Base-by-base conservation (phyloP, 2,329 filamentous ascomycete genomes). In the Lachnellula arida region DNA sequence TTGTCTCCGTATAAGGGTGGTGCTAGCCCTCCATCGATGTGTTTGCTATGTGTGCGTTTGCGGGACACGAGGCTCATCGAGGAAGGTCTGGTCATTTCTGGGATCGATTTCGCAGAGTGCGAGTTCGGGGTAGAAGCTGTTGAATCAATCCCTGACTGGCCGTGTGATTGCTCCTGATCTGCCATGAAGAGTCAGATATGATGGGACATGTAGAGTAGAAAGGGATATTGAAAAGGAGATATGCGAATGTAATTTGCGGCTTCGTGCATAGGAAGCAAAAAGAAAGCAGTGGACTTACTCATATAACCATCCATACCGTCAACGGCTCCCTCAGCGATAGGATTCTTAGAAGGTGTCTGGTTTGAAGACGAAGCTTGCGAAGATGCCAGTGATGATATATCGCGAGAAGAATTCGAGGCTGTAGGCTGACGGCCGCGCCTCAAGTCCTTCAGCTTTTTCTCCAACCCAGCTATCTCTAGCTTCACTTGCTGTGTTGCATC, bases 381-480 rank as follows among this genome's bases (percentile, higher is more conserved):
- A 48, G 49, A 47, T 28, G 2, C 23, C 2, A 23, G 5, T 8
- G 17, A 39, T 34, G 17, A 42, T 34, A 37, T 23, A 34, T 15
- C 8, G 44, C 28, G 28, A 32, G 35, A 14, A 17, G 23, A 19
- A 8, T 12, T 37, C 9, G 44, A 57, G 56, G 52, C 53, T 58
- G 57, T 47, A 11, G 46, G 49, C 12, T 49, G 48, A 22, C 39
- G 51, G 43, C 43, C 44, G 43, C 57, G 59, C 49, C 52, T 60
- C 3, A 60, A 46, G 3, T 47, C 43, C 35, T 56, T 55, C 23
- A 64, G 23, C 46, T 61, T 25, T 14, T 34, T 56, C 60, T 73
- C 70, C 17, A 79, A 57, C 4, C 67, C 55, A 34, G 73, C 71
- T 37, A 67, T 68, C 32, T 68, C 48, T 17, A 60, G 60, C 4